Percentiles rank a stretch among this genome's conserved stretches.
Conservation (phyloP, 352 stramenopile genomes). For the Phytophthora aleatoria region DNA sequence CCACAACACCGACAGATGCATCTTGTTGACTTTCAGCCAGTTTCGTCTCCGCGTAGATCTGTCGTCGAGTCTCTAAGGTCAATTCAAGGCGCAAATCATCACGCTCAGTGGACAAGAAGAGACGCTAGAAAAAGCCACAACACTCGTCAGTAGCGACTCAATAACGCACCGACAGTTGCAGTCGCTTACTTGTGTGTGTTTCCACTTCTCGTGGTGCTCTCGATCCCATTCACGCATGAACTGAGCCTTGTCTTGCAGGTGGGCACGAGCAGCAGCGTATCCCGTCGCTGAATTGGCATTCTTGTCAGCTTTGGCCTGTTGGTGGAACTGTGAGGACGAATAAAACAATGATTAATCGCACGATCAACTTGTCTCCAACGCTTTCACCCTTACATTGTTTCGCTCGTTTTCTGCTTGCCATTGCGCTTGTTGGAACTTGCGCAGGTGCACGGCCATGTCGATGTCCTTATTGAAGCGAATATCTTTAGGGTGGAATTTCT, state of each 20-base stretch:
- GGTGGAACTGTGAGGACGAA: conserved; percentile 31
- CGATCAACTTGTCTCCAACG: too few relatives aligned
- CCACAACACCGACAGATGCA: conserved; percentile 42
- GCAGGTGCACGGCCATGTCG: conserved; percentile 70
- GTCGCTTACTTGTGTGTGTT: conserved; percentile 52
- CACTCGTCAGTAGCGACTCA: not conserved
- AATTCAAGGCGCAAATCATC: conserved; percentile 67
- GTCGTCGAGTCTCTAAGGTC: conserved; percentile 50
- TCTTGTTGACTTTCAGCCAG: conserved; percentile 44
- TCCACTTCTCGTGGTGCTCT: conserved; percentile 58
- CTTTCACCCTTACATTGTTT: conserved; percentile 34
- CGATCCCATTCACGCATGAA: conserved; percentile 72
- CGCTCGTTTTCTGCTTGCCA: conserved; percentile 59
- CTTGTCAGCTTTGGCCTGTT: conserved; percentile 30
- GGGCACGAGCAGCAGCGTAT: conserved; percentile 40
- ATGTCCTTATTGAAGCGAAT: conserved; percentile 65
- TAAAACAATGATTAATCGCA: conserved; percentile 1
- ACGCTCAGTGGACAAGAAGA: conserved; percentile 44
- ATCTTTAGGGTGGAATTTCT: conserved; percentile 50
- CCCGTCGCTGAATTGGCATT: conserved; percentile 25
- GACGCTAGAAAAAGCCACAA: conserved; percentile 18
- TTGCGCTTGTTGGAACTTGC: conserved; percentile 64
- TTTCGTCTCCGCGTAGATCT: conserved; percentile 34
- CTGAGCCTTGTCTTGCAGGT: conserved; percentile 60
- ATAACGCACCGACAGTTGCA: not conserved